Evolutionary conservation across 164 flowering plant genomes (phyloP).

Genomic region (Liriodendron chinense): DNA sequence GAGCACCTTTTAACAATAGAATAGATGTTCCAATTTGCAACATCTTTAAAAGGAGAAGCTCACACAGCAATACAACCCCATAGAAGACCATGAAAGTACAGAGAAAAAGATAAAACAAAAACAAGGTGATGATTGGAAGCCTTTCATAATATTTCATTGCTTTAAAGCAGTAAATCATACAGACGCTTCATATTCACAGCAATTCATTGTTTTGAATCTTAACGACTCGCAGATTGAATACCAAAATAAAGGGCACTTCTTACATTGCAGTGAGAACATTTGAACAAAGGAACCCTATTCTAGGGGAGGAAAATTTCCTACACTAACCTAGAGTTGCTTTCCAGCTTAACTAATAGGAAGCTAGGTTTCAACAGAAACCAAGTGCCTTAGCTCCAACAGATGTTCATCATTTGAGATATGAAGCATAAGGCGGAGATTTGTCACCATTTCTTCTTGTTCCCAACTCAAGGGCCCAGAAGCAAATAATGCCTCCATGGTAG

Average conservation of each 20-base stretch:
- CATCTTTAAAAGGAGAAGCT: neutral
- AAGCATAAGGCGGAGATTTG: slow-evolving; percentile 78
- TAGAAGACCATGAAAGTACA: neutral
- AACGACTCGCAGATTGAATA: slow-evolving; percentile 10
- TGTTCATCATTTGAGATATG: slow-evolving; percentile 92
- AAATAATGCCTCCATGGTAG: slow-evolving; percentile 78
- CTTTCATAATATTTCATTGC: slow-evolving; percentile 23
- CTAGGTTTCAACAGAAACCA: slow-evolving; percentile 49
- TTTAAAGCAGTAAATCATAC: slow-evolving; percentile 28
- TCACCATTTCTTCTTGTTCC: slow-evolving; percentile 81
- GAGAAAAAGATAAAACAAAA: neutral
- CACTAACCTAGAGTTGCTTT: slow-evolving; percentile 1
- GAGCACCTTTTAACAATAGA: neutral
- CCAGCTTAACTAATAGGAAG: slow-evolving; percentile 21
- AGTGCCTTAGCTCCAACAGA: slow-evolving; percentile 68
- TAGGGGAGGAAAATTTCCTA: neutral
- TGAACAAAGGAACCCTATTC: slow-evolving; percentile 6
- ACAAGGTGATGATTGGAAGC: neutral
- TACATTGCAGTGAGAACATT: slow-evolving; percentile 22
- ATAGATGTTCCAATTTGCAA: neutral
- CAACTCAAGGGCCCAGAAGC: slow-evolving; percentile 93
- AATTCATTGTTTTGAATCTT: slow-evolving; percentile 14
- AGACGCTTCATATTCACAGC: slow-evolving; percentile 18
- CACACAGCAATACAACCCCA: neutral
- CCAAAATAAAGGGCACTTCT: slow-evolving; percentile 25